Base-by-base conservation (phyloP, 2,329 filamentous ascomycete species). In the Penicillium sp. region DNA sequence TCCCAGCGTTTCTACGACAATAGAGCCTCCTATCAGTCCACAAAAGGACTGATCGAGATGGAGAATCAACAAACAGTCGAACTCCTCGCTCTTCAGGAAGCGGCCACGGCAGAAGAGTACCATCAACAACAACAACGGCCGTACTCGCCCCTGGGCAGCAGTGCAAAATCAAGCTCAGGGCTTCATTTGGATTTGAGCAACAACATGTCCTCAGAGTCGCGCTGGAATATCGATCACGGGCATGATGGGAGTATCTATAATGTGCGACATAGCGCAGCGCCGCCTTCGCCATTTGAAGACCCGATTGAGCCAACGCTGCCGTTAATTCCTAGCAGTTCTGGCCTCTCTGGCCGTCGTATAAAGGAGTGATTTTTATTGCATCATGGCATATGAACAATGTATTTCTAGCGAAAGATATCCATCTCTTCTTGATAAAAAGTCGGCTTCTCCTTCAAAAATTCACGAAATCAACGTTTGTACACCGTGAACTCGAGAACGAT, bases 401-500 rank as follows among this genome's bases (percentile, higher is more conserved):
- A 8, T 40, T 40, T 17, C 15, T 17, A 40, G 37, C 12, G 37
- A 40, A 40, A n/a, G 15, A n/a, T 40, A 17, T 3, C 17, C 37
- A n/a, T 40, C 15, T n/a, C 17, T 6, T 40, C 2, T n/a, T 40
- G 37, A n/a, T n/a, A 40, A 5, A n/a, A 7, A 40, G 1, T 40
- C 17, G 37, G 37, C 37, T n/a, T 40, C 8, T n/a, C 17, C 10
- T 4, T 40, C 4, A 1, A 40, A n/a, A 4, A 2, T 17, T 19
- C 15, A n/a, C 37, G 37, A 40, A 40, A 45, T 51, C 12, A 51
- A 22, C 49, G 49, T 17, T 15, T 51, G n/a, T 51, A 51, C 49
- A 63, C 53, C 28, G 73, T 72, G 55, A 78, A 75, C 59, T 79
- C 78, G 12, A 78, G 58, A 17, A 70, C 66, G 44, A 80, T 58